A percentile compares a stretch with the other conserved stretches of the same genome.
phyloP scores from a whole-genome alignment of 164 flowering plant species.

The Pachysandra terminalis region DNA sequence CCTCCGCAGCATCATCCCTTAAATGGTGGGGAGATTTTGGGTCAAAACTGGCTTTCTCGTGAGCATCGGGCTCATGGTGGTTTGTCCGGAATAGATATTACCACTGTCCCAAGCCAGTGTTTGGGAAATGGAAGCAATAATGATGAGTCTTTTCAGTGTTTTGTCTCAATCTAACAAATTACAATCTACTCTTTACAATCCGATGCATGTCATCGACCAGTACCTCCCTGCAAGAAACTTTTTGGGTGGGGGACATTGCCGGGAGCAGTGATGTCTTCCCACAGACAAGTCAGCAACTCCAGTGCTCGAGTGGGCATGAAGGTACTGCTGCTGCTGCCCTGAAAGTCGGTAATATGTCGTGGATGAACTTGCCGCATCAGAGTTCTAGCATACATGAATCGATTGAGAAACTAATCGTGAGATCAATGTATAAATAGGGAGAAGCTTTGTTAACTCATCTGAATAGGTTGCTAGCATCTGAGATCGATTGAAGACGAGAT shows the following conservation, averaged over 20 bases:
- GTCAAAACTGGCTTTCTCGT: constrained; percentile 51
- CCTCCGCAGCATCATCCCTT: constrained; percentile 35
- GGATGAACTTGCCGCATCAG: constrained; percentile 59
- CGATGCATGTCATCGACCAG: constrained; percentile 32
- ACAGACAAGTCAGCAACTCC: constrained; percentile 37
- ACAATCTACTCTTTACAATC: constrained; percentile 26
- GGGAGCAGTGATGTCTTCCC: constrained; percentile 30
- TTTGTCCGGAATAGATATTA: constrained; percentile 43
- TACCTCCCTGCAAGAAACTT: constrained; percentile 41
- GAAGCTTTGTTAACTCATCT: neutral
- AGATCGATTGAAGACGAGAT: neutral
- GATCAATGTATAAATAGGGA: constrained; percentile 66
- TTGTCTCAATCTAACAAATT: constrained; percentile 52
- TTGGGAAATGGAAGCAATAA: constrained; percentile 36
- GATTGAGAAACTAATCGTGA: constrained; percentile 52
- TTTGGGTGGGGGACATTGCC: constrained; percentile 29
- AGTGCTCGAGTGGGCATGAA: constrained; percentile 43
- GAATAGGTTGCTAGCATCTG: neutral
- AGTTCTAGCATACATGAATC: constrained; percentile 51
- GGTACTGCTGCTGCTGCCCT: constrained; percentile 15
- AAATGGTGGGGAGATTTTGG: constrained; percentile 32
- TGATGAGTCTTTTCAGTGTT: constrained; percentile 66
- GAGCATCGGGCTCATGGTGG: constrained; percentile 43
- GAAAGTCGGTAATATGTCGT: constrained; percentile 39
- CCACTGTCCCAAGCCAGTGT: constrained; percentile 31